Evolutionary conservation across 164 flowering plant genomes (phyloP), one percentile per base, ranked within the genome.

Genomic region (Stephania cephalantha): DNA sequence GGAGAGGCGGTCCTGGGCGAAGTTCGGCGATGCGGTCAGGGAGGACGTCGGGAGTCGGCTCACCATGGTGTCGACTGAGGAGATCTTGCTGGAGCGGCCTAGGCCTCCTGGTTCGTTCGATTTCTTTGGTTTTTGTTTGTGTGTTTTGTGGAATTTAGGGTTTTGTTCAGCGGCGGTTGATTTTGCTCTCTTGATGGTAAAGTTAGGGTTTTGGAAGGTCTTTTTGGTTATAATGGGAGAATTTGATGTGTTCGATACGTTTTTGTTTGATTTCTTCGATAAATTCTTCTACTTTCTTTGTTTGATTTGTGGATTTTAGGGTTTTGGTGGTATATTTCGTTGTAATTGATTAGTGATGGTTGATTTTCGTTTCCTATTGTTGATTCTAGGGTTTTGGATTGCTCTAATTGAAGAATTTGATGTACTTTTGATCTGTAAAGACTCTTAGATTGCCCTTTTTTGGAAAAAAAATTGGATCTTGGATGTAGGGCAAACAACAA

Each of bases 21-120:
- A 91, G 80, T 93, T 93, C 55, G 98, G 98, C 9, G 95, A 90
- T 66, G 96, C 90, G 11, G 93, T 88, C 2, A 86, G 79, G 12
- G 94, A 89, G 76, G 96, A 91, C 46, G 88, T 84, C 11, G 89
- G 90, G 10, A 75, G 77, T 25, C 71, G 90, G 11, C 90, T 91
- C 20, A 90, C 98, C 71, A 88, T 93, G 92, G 93, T 90, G 46
- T 90, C 97, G 72, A 91, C 95, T 5, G 98, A 94, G 61, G 97
- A 94, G 81, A 90, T 94, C 77, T 22, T 88, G n/a, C 81, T 94
- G 8, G 98, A 90, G 70, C 68, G 90, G 4, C 98, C 98, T 46
- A 79, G 90, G 42, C 86, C 98, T 67, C 95, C 87, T 42, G 97
- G 98, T 93, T 50, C 46, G 78, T 67, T 30, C 22, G 55, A 7